Percentiles rank a stretch among this genome's conserved stretches.
These are phyloP conservation scores for Naganishia sp. DNA, from an alignment of 1,284 basidiomycete genomes.

Conservation along the genomic window DNA sequence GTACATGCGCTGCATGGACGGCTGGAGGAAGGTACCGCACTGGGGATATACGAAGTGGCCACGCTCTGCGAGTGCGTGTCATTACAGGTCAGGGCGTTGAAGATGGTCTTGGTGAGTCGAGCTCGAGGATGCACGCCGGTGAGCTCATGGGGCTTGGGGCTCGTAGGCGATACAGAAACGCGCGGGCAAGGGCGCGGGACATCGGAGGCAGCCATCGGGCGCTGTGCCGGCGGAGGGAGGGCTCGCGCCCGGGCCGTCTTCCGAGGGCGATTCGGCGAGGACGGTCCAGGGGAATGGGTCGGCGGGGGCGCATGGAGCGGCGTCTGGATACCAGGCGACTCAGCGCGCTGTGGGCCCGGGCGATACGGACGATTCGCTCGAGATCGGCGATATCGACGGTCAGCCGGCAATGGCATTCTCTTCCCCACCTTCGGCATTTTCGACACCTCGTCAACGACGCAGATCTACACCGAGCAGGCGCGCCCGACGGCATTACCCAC, in stretches of 20 bases:
- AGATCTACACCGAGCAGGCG: too few relatives aligned
- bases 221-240: conserved; percentile 9
- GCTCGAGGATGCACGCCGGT: too few relatives aligned
- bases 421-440: neutral
- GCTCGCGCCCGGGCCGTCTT: neutral
- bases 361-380: neutral
- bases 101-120: conserved; percentile 68
- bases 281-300: conserved; percentile 1
- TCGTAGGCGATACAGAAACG: conserved; percentile 30
- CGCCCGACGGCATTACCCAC: too few relatives aligned
- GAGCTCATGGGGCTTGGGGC: neutral
- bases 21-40: conserved; percentile 76
- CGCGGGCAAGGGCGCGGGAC: conserved; percentile 1
- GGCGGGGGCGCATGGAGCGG: neutral
- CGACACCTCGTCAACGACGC: neutral
- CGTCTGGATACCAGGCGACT: neutral
- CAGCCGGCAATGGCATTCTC: too few relatives aligned
- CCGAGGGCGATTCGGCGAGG: conserved; percentile 12
- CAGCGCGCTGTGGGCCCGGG: too few relatives aligned
- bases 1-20: conserved; percentile 89
- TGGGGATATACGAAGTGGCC: conserved; percentile 90
- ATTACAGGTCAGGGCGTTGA: conserved; percentile 79
- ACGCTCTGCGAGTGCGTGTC: conserved; percentile 84
- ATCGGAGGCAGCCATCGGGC: conserved; percentile 18
- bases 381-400: too few relatives aligned